A percentile compares a stretch with the other conserved stretches of the same genome.
These are phyloP conservation scores for Myriosclerotinia duriaeana DNA, from an alignment of 2,329 filamentous ascomycete species.

Conservation along the genomic window DNA sequence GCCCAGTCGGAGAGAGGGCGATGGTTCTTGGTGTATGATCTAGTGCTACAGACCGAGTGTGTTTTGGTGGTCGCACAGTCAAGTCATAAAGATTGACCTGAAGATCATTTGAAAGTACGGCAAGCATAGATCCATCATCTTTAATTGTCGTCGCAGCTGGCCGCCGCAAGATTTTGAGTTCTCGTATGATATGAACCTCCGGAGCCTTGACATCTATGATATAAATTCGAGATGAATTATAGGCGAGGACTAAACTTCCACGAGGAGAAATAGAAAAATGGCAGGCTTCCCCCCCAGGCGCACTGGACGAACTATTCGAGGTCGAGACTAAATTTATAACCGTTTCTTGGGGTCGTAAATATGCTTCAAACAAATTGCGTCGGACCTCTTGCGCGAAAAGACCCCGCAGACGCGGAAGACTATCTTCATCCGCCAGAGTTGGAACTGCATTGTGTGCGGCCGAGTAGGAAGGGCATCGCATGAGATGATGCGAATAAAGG, in stretches of 20 bases:
- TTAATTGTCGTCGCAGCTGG: conserved; percentile 76
- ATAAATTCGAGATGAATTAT: conserved; percentile 83
- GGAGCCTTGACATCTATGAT: conserved; percentile 66
- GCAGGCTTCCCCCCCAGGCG: conserved; percentile 79
- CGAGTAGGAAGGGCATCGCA: conserved; percentile 59
- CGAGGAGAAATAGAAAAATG: conserved; percentile 77
- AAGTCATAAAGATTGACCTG: conserved; percentile 86
- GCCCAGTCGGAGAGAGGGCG: conserved; percentile 76
- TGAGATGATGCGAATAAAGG: conserved; percentile 62
- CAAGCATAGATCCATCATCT: conserved; percentile 73
- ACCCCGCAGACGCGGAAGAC: conserved; percentile 59
- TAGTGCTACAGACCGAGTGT: conserved; percentile 72
- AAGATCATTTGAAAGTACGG: conserved; percentile 77
- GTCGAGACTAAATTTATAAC: conserved; percentile 79
- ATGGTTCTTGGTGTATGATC: conserved; percentile 78
- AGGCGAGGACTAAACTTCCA: conserved; percentile 72
- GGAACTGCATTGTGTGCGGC: conserved; percentile 46
- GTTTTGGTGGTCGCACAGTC: conserved; percentile 60
- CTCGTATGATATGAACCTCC: conserved; percentile 65
- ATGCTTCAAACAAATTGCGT: conserved; percentile 75
- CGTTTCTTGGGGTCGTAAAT: conserved; percentile 67
- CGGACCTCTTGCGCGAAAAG: conserved; percentile 70
- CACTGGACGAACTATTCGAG: conserved; percentile 78
- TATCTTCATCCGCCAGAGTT: conserved; percentile 46
- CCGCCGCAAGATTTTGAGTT: conserved; percentile 75